Evolutionary conservation across 176 grass and related monocot species (phyloP).

Genomic region (Calamus simplicifolius): DNA sequence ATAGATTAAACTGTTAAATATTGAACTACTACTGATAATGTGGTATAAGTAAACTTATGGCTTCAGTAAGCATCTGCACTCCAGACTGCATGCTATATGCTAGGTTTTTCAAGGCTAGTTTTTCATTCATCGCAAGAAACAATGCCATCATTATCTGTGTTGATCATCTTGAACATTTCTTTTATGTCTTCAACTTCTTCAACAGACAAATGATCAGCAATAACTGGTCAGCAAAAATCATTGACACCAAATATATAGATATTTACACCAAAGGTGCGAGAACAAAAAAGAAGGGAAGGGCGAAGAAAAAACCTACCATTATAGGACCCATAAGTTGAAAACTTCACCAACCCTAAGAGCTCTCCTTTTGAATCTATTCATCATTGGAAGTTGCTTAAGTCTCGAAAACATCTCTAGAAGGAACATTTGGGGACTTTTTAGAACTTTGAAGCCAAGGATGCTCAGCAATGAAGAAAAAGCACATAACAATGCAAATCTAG

Average conservation of each 20-base stretch:
- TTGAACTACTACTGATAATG: too few relatives aligned
- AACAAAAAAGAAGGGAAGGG: not conserved
- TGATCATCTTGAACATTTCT: constrained; percentile 94
- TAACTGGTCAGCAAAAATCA: constrained; percentile 17
- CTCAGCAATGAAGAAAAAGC: constrained; percentile 31
- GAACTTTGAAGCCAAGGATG: constrained; percentile 97
- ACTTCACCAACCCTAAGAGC: constrained; percentile 54
- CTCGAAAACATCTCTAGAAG: constrained; percentile 94
- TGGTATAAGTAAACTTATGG: constrained; percentile 43
- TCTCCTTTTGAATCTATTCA: constrained; percentile 99
- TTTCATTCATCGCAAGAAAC: constrained; percentile 97
- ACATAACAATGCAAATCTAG: not conserved
- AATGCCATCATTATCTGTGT: constrained; percentile 86
- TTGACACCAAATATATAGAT: constrained; percentile 9
- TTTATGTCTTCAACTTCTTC: constrained; percentile 99
- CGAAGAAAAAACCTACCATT: too few relatives aligned
- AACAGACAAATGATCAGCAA: constrained; percentile 91
- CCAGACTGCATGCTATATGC: constrained; percentile 74
- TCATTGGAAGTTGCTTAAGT: constrained; percentile 97
- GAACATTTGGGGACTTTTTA: constrained; percentile 96
- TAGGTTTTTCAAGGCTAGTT: constrained; percentile 69
- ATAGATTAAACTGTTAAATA: too few relatives aligned
- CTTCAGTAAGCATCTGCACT: constrained; percentile 95
- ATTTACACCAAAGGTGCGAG: constrained; percentile 4
- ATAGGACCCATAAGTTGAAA: not conserved